Conservation (phyloP, 1,284 basidiomycete species). For the Volvariella volvacea region DNA sequence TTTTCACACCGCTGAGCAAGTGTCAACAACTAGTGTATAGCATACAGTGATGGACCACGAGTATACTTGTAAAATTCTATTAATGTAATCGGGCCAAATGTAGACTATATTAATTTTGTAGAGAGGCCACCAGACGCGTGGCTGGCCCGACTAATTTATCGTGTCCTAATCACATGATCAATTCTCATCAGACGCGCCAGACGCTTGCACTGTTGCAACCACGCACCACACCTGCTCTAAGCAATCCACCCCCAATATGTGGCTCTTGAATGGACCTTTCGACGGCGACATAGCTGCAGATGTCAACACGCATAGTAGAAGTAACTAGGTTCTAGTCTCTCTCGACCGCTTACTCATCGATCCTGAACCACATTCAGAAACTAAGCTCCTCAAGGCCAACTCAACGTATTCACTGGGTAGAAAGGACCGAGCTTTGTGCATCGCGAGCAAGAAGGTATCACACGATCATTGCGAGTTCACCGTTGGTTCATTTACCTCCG, state of each 20-base stretch:
- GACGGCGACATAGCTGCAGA: conserved; percentile 32
- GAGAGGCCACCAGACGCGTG: too few relatives aligned
- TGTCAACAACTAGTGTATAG: too few relatives aligned
- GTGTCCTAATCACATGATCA: too few relatives aligned
- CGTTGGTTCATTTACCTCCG: conserved; percentile 40
- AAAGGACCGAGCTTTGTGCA: conserved; percentile 39
- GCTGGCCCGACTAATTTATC: too few relatives aligned
- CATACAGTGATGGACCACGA: too few relatives aligned
- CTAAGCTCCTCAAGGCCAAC: conserved; percentile 56
- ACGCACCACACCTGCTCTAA: too few relatives aligned
- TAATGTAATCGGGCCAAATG: too few relatives aligned
- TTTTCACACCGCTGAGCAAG: too few relatives aligned
- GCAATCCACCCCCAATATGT: conserved; percentile 29
- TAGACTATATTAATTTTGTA: too few relatives aligned
- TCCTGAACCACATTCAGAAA: conserved; percentile 32
- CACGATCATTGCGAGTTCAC: conserved; percentile 47
- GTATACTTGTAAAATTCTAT: too few relatives aligned
- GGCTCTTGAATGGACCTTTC: conserved; percentile 46
- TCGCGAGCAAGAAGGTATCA: conserved; percentile 59
- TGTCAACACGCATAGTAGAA: conserved; percentile 9
- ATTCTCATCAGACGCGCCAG: too few relatives aligned
- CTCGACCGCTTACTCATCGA: neutral
- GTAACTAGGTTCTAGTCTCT: neutral
- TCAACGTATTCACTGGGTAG: conserved; percentile 47
- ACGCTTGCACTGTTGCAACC: too few relatives aligned